phyloP scores from a whole-genome alignment of 2,329 filamentous ascomycete species.

The Penicillium sp. region DNA sequence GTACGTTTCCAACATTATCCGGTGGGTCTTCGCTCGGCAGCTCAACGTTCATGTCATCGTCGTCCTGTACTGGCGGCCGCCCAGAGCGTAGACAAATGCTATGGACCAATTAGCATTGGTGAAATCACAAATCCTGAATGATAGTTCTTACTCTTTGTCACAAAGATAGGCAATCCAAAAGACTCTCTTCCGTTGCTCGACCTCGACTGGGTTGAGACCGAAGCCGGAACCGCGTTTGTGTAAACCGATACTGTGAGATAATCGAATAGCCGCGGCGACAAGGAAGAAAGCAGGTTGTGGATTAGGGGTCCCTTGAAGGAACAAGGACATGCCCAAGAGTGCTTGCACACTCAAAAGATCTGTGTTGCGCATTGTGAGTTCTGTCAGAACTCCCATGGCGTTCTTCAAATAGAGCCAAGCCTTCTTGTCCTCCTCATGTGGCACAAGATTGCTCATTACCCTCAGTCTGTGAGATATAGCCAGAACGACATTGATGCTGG shows the following conservation, averaged over 20 bases:
- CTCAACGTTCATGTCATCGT: constrained; percentile 92
- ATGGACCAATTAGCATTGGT: constrained; percentile 13
- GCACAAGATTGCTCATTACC: constrained; percentile 92
- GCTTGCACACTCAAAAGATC: constrained; percentile 94
- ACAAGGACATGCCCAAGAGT: constrained; percentile 87
- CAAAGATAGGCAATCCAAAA: constrained; percentile 78
- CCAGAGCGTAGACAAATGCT: constrained; percentile 72
- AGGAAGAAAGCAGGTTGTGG: constrained; percentile 92
- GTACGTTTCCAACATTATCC: constrained; percentile 94
- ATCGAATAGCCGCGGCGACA: constrained; percentile 83
- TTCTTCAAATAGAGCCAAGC: constrained; percentile 97
- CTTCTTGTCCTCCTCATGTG: constrained; percentile 88
- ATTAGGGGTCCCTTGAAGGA: constrained; percentile 94
- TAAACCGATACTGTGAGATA: constrained; percentile 91
- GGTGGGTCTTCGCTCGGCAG: constrained; percentile 85
- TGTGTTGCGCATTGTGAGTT: constrained; percentile 93
- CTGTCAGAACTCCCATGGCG: constrained; percentile 87
- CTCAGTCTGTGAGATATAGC: constrained; percentile 92
- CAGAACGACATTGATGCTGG: constrained; percentile 87
- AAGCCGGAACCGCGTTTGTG: constrained; percentile 93
- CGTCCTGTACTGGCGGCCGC: constrained; percentile 70
- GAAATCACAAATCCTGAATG: not conserved
- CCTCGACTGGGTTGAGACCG: constrained; percentile 88
- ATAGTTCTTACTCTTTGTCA: constrained; percentile 63
- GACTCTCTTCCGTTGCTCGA: constrained; percentile 81